Percentiles rank a stretch among this genome's conserved stretches.
Evolutionary conservation across 2,329 filamentous ascomycete species (phyloP).

Genomic region (Pestalotiopsis fici): DNA sequence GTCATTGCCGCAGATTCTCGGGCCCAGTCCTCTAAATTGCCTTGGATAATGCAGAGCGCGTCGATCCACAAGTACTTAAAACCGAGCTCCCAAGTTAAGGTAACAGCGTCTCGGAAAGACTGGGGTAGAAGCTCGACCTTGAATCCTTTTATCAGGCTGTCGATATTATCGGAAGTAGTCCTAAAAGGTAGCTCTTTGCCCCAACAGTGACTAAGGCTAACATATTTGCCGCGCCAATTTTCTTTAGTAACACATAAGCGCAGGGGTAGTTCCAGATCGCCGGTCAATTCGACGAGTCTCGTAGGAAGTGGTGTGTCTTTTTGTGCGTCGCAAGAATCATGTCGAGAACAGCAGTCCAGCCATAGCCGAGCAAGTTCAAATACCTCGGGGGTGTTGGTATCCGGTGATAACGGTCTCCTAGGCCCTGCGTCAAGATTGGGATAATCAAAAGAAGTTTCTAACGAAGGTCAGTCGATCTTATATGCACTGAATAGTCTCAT

Average conservation of each 20-base stretch:
- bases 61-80: constrained; percentile 15
- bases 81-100: constrained; percentile 2
- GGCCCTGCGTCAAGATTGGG: not conserved
- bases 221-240: not conserved
- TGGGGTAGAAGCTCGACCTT: not conserved
- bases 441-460: not conserved
- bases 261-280: not conserved
- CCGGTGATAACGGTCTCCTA: not conserved
- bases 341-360: not conserved
- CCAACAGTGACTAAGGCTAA: constrained; percentile 7
- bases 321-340: not conserved
- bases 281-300: not conserved
- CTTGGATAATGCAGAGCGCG: constrained; percentile 14
- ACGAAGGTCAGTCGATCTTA: not conserved
- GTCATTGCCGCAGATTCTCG: not conserved
- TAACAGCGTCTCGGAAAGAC: not conserved
- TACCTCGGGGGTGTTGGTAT: not conserved
- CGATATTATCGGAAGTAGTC: not conserved
- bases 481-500: not conserved
- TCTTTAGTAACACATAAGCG: not conserved
- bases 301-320: not conserved
- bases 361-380: not conserved
- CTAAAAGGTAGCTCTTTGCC: not conserved
- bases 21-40: constrained; percentile 11
- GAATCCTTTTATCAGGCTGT: not conserved